These are phyloP conservation scores for Penicillium taxi DNA, from an alignment of 495 filamentous ascomycete genomes.

Conservation along the genomic window DNA sequence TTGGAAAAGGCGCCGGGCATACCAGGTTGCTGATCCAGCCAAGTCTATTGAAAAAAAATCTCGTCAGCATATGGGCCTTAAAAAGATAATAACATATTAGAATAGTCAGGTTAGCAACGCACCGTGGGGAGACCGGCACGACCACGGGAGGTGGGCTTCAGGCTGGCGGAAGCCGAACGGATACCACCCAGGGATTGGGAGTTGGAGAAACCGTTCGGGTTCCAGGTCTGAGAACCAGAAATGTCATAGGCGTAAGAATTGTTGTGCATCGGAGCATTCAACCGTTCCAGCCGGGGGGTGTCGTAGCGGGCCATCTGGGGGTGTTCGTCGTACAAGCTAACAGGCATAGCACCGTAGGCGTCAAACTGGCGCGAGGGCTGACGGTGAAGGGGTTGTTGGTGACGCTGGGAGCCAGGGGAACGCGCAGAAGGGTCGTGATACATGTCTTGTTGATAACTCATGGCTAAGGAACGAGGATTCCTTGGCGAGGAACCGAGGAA, in stretches of 20 bases:
- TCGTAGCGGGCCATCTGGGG: conserved; percentile 54
- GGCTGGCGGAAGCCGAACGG: conserved; percentile 47
- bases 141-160: conserved; percentile 48
- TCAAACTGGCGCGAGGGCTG: conserved; percentile 64
- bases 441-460: conserved; percentile 56
- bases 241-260: conserved; percentile 52
- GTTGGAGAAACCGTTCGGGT: conserved; percentile 48
- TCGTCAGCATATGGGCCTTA: conserved; percentile 4
- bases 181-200: conserved; percentile 46
- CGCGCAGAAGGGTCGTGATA: conserved; percentile 54
- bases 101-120: conserved; percentile 8
- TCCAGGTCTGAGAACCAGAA: conserved; percentile 60
- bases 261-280: conserved; percentile 47
- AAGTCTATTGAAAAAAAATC: conserved; percentile 34
- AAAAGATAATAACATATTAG: too few species aligned
- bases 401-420: conserved; percentile 54
- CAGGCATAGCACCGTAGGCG: conserved; percentile 52
- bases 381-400: conserved; percentile 57
- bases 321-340: conserved; percentile 59
- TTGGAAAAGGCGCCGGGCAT: conserved; percentile 47
- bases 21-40: conserved; percentile 52
- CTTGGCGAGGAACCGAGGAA: conserved; percentile 27
- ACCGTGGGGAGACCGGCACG: conserved; percentile 53
- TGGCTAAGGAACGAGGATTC: conserved; percentile 31
- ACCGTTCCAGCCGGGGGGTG: conserved; percentile 50